Percentiles rank a stretch among this genome's conserved stretches.
These are phyloP conservation scores for Neofusicoccum sp. DNA, from an alignment of 2,329 filamentous ascomycete species.

Conservation along the genomic window DNA sequence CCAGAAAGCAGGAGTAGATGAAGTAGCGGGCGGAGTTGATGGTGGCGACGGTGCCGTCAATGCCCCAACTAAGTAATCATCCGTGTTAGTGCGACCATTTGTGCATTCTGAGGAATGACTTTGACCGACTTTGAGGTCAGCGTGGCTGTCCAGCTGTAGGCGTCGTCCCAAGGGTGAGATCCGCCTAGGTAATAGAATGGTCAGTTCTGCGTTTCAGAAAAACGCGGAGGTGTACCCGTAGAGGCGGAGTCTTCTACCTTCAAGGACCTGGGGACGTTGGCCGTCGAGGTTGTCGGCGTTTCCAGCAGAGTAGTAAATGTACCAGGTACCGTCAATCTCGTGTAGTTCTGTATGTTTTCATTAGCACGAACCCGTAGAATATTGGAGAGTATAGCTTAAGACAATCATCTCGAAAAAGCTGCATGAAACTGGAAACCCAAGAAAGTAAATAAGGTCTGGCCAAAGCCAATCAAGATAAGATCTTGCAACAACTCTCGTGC, in stretches of 20 bases:
- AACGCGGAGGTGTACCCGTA: not conserved
- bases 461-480: no score
- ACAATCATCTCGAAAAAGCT: no score
- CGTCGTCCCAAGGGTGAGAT: slow-evolving; percentile 49
- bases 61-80: slow-evolving; percentile 44
- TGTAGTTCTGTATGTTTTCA: slow-evolving; percentile 5
- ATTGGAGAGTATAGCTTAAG: no score
- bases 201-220: not conserved
- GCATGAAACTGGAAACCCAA: no score
- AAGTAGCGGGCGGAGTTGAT: slow-evolving; percentile 52
- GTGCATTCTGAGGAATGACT: no score
- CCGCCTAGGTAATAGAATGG: slow-evolving; percentile 40
- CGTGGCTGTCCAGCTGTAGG: slow-evolving; percentile 50
- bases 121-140: slow-evolving; percentile 34
- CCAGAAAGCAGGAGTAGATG: slow-evolving; percentile 52
- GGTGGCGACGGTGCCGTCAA: slow-evolving; percentile 56
- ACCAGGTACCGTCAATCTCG: slow-evolving; percentile 47
- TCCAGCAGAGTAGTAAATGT: slow-evolving; percentile 58
- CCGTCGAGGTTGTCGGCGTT: slow-evolving; percentile 46
- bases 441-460: no score
- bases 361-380: not conserved
- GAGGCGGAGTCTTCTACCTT: slow-evolving; percentile 36
- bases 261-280: slow-evolving; percentile 54
- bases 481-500: no score
- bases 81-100: no score